A percentile compares a stretch with the other conserved stretches of the same genome.
phyloP scores from a whole-genome alignment of 1,284 basidiomycete genomes.

The Ustilago vetiveriae region DNA sequence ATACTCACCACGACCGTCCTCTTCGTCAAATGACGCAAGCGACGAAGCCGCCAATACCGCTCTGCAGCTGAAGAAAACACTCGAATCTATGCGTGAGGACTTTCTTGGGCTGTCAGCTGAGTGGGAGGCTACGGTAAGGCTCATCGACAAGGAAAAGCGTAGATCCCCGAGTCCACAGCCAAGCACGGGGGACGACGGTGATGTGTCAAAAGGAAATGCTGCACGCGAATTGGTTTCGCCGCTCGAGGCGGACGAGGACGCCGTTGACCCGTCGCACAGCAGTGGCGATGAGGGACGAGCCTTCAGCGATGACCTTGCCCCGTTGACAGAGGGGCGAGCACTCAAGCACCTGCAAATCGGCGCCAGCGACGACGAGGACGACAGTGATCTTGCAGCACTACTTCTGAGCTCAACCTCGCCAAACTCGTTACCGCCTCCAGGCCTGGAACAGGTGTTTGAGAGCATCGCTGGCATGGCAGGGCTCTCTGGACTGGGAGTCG shows the following conservation, averaged over 20 bases:
- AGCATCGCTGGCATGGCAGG: constrained; percentile 49
- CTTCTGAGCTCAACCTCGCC: constrained; percentile 52
- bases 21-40: no score
- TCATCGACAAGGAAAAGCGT: constrained; percentile 44
- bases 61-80: constrained; percentile 38
- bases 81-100: constrained; percentile 61
- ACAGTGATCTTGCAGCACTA: constrained; percentile 29
- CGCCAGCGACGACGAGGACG: constrained; percentile 29
- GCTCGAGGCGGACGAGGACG: constrained; percentile 54
- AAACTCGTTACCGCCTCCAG: constrained; percentile 53
- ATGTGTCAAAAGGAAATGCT: constrained; percentile 12
- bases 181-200: constrained; percentile 17
- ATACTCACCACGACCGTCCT: not conserved
- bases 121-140: constrained; percentile 61
- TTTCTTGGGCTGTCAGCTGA: constrained; percentile 55
- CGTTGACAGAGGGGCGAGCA: not conserved
- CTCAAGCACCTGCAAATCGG: not conserved
- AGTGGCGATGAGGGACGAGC: not conserved
- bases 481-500: constrained; percentile 4
- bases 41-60: constrained; percentile 13
- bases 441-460: constrained; percentile 62
- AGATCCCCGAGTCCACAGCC: constrained; percentile 26
- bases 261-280: constrained; percentile 3
- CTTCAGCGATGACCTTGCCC: not conserved
- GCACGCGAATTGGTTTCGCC: constrained; percentile 47